Evolutionary conservation across 352 stramenopile species (phyloP).

Genomic region (Aphanomyces invadans): DNA sequence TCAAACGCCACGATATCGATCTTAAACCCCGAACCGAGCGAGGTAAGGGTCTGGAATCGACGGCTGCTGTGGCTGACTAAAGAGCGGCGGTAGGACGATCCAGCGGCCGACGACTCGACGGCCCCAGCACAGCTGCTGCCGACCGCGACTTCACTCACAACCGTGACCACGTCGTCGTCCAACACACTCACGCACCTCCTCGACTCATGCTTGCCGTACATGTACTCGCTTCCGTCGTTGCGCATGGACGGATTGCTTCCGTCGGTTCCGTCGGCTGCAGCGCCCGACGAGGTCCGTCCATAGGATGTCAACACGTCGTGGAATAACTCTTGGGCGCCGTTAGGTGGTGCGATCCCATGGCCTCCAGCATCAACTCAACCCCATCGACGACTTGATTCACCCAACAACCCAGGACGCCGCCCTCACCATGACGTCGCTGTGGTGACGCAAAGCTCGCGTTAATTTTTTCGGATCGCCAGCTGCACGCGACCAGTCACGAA

Average conservation of each 20-base stretch:
- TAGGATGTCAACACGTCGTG: no score
- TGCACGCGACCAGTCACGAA: no score
- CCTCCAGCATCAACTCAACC: conserved; percentile 23
- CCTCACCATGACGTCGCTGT: conserved; percentile 21
- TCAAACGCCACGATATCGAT: neutral
- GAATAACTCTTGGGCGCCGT: no score
- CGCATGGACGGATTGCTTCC: neutral
- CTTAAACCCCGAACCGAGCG: neutral
- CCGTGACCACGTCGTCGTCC: neutral
- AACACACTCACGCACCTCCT: conserved; percentile 21
- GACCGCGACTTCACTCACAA: no score
- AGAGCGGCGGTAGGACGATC: neutral
- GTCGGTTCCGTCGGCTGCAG: neutral
- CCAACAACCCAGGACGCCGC: conserved; percentile 19
- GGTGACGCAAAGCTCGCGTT: no score
- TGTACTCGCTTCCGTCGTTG: conserved; percentile 21
- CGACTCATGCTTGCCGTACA: conserved; percentile 16
- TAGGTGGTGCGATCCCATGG: conserved; percentile 12
- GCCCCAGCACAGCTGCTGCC: neutral
- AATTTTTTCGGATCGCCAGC: no score
- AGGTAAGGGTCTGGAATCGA: neutral
- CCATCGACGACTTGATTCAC: conserved; percentile 16
- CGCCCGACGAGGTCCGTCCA: conserved; percentile 7
- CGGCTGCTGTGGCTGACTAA: neutral
- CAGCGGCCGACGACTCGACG: neutral